Percentiles rank a stretch among this genome's conserved stretches.
These are phyloP conservation scores for Diplodia mutila DNA, from an alignment of 2,329 filamentous ascomycete species.

Conservation along the genomic window DNA sequence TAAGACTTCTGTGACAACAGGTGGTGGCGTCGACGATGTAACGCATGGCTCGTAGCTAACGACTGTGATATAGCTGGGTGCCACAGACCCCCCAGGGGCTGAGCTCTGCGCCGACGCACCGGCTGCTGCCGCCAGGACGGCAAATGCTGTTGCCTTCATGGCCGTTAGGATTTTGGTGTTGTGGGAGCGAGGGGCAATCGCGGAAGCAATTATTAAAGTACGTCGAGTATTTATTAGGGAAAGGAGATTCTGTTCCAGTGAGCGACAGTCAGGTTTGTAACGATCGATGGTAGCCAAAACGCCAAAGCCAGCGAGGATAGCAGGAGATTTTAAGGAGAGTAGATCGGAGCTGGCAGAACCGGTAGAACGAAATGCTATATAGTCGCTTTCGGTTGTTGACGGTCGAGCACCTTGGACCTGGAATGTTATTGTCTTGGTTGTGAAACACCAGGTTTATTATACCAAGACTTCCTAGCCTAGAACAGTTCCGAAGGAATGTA, in stretches of 20 bases:
- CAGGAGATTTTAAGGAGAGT: slow-evolving; percentile 15
- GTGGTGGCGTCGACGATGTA: not conserved
- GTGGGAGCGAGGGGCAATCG: not conserved
- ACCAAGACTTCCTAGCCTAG: slow-evolving; percentile 2
- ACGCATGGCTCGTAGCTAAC: slow-evolving; percentile 18
- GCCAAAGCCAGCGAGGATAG: not conserved
- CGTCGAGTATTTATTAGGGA: not conserved
- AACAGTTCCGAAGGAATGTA: not conserved
- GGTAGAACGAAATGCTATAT: slow-evolving; percentile 6
- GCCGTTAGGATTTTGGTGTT: not conserved
- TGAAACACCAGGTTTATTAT: too few species aligned
- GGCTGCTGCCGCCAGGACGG: slow-evolving; percentile 10
- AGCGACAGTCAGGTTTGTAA: not conserved
- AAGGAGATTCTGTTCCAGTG: slow-evolving; percentile 10
- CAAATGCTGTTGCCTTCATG: slow-evolving; percentile 21
- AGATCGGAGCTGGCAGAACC: not conserved
- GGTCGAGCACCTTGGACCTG: not conserved
- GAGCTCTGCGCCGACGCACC: slow-evolving; percentile 14
- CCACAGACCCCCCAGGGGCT: not conserved
- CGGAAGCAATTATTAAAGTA: not conserved
- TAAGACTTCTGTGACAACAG: slow-evolving; percentile 36
- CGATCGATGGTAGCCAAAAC: not conserved
- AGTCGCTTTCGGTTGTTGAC: slow-evolving; percentile 22
- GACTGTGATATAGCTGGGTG: slow-evolving; percentile 21
- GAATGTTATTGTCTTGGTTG: slow-evolving; percentile 22